Evolutionary conservation across 352 stramenopile genomes (phyloP).

Genomic region (Sclerospora graminicola): DNA sequence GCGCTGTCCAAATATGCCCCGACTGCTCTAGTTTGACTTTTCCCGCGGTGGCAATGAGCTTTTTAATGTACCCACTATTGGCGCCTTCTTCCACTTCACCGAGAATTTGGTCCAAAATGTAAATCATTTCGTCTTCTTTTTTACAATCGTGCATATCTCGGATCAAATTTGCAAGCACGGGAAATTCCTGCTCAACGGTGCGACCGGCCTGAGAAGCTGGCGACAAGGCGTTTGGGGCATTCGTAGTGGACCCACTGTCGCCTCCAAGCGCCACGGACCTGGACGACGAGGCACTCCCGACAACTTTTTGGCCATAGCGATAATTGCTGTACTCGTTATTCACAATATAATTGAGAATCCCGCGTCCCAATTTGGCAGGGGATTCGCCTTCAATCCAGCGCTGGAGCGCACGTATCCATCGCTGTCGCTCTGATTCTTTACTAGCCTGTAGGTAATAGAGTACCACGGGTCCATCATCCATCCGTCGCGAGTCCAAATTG

Average conservation of each 20-base stretch:
- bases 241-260: conserved; percentile 6
- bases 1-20: conserved; percentile 49
- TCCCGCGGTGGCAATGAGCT: conserved; percentile 56
- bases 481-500: conserved; percentile 21
- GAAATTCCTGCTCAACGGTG: conserved; percentile 55
- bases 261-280: conserved; percentile 12
- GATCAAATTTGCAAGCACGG: conserved; percentile 63
- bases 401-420: conserved; percentile 61
- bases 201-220: conserved; percentile 42
- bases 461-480: conserved; percentile 39
- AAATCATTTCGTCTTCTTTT: conserved; percentile 71
- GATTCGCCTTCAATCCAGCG: conserved; percentile 61
- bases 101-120: conserved; percentile 74
- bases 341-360: conserved; percentile 64
- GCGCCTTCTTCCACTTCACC: conserved; percentile 65
- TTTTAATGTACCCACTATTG: conserved; percentile 55
- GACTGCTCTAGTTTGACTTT: conserved; percentile 58
- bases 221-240: conserved; percentile 21
- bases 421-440: conserved; percentile 48
- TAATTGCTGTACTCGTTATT: conserved; percentile 60
- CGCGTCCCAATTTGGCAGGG: conserved; percentile 39
- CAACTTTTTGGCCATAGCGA: conserved; percentile 53
- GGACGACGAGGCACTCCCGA: conserved; percentile 12
- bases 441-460: conserved; percentile 62
- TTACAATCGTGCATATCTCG: conserved; percentile 68